Evolutionary conservation across 1,139 yeast genomes (phyloP), one percentile per base, ranked within the genome.

Genomic region (Zygoascus sp.): DNA sequence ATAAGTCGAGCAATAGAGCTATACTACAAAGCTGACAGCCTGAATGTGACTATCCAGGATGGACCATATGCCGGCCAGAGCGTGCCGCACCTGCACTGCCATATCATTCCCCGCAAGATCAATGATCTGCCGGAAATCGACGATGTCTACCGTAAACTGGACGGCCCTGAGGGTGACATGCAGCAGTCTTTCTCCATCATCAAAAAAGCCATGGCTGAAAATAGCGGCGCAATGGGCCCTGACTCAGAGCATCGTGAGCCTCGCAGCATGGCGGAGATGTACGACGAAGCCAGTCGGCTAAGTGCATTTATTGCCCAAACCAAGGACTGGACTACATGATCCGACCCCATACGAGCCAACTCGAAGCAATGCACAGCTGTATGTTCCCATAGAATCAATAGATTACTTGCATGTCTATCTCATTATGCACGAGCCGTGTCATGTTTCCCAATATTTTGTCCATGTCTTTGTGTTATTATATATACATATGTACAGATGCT

Each of bases 61-160:
- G 98, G 98, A 0, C 87, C 92, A 0, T 88, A 87, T 47, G 92
- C 97, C 2, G 98, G 98, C 3, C 98, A 92, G 62, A 79, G 92
- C 15, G 82, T 92, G 1, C 95, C 96, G 2, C 98, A 92, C 65
- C 74, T 92, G 22, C 98, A 92, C 63, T 83, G 96, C 28, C 98
- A 92, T 63, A 68, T 92, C 15, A 88, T 92, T 28, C 98, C 98
- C 3, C 72, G 98, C 37, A 70, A 72, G 46, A 63, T 68, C 8
- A 83, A 84, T 55, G 84, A 81, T 34, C 74, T 77, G 52, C 58
- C 58, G 5, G 57, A 69, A 46, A 89, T 87, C 1, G 96, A 88
- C 60, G 79, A 75, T 38, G 75, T 92, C 32, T 87, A 90, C 63
- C 68, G 66, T 8, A 67, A 71, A 56, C 63, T 92, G 45, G 90